phyloP scores from a whole-genome alignment of 306 rosid species.

The Hippophae rhamnoides region DNA sequence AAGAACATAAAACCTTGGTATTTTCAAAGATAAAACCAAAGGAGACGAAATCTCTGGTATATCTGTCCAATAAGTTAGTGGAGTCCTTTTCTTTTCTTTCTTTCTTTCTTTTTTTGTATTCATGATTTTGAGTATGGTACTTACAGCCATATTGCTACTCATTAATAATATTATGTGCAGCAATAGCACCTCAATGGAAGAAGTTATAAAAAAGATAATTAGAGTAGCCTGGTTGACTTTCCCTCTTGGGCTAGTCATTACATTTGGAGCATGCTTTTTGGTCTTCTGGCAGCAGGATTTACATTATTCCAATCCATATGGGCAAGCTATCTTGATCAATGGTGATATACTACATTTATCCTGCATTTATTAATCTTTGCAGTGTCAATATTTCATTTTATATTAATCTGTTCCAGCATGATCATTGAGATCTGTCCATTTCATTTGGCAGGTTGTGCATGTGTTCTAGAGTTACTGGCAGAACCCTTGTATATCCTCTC shows the following conservation, averaged over 20 bases:
- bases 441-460: constrained; percentile 64
- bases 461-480: constrained; percentile 88
- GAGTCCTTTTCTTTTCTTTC: not conserved
- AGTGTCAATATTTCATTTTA: not conserved
- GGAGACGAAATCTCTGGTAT: no score
- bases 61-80: no score
- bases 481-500: constrained; percentile 89
- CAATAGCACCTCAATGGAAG: constrained; percentile 51
- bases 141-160: not conserved
- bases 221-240: constrained; percentile 81
- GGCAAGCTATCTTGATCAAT: constrained; percentile 84
- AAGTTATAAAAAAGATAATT: constrained; percentile 62
- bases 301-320: constrained; percentile 52
- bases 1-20: no score
- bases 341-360: constrained; percentile 30
- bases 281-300: constrained; percentile 77
- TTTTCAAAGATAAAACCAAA: no score
- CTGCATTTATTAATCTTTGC: not conserved
- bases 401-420: constrained; percentile 5
- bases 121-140: not conserved
- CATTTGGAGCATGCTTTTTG: constrained; percentile 48
- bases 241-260: constrained; percentile 65
- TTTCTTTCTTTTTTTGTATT: not conserved
- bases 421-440: constrained; percentile 13
- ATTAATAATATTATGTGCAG: constrained; percentile 23